Conservation (phyloP, 352 stramenopile species). For the Hyaloperonospora arabidopsidis region DNA sequence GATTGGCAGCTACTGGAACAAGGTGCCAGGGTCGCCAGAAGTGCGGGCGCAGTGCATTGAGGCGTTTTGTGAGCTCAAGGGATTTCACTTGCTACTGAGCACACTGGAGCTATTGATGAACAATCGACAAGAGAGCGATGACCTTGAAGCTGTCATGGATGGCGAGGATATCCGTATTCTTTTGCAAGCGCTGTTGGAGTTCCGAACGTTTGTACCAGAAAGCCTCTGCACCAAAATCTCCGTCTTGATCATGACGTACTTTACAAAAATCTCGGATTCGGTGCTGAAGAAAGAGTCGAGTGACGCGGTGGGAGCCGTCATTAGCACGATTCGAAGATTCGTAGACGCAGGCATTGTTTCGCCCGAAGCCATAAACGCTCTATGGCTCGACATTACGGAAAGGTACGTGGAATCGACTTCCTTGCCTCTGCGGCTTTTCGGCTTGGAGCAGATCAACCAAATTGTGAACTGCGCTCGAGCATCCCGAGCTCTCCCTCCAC, state of each 20-base stretch:
- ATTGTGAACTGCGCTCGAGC: slow-evolving; percentile 85
- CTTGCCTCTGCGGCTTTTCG: slow-evolving; percentile 90
- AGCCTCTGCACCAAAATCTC: slow-evolving; percentile 56
- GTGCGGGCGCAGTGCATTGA: slow-evolving; percentile 78
- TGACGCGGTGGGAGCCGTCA: slow-evolving; percentile 72
- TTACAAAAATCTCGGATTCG: slow-evolving; percentile 65
- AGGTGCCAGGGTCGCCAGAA: slow-evolving; percentile 69
- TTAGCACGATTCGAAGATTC: slow-evolving; percentile 68
- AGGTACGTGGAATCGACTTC: slow-evolving; percentile 87
- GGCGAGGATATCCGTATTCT: slow-evolving; percentile 77
- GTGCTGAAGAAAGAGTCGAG: slow-evolving; percentile 83
- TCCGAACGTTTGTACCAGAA: slow-evolving; percentile 56
- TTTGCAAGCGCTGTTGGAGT: slow-evolving; percentile 73
- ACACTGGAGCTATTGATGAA: slow-evolving; percentile 69
- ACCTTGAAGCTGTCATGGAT: slow-evolving; percentile 53
- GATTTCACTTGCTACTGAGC: slow-evolving; percentile 63
- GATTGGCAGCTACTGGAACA: slow-evolving; percentile 88
- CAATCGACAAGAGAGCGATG: slow-evolving; percentile 31
- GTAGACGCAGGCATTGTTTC: slow-evolving; percentile 56
- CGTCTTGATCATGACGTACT: slow-evolving; percentile 77
- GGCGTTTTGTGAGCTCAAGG: slow-evolving; percentile 74
- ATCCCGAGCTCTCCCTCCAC: slow-evolving; percentile 77
- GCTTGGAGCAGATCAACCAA: slow-evolving; percentile 90
- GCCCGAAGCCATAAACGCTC: slow-evolving; percentile 49
- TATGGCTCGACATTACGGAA: slow-evolving; percentile 80